Evolutionary conservation across 352 stramenopile genomes (phyloP).

Genomic region (Phytophthora pseudosyringae): DNA sequence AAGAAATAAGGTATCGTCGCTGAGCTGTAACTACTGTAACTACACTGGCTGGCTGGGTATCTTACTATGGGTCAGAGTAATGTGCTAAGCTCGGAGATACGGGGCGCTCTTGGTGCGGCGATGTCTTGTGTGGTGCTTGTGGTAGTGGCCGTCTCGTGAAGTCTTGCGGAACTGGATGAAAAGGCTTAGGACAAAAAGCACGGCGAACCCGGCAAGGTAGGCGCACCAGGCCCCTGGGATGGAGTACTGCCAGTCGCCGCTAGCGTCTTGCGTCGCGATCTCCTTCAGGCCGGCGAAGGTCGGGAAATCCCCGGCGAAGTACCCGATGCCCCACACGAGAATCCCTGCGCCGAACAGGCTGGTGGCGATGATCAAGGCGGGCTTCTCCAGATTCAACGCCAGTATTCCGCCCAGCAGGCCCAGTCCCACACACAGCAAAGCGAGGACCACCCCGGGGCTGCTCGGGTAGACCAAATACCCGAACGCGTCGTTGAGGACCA

Average conservation of each 20-base stretch:
- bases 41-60: too few species aligned
- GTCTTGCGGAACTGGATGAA: conserved; percentile 56
- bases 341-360: conserved; percentile 45
- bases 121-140: background rate
- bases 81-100: conserved; percentile 13
- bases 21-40: too few species aligned
- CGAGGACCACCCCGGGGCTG: conserved; percentile 38
- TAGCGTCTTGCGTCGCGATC: conserved; percentile 31
- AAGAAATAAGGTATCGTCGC: too few species aligned
- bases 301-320: conserved; percentile 55
- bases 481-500: conserved; percentile 45
- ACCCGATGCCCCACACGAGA: conserved; percentile 51
- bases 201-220: conserved; percentile 45
- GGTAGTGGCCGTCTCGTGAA: conserved; percentile 19
- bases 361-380: conserved; percentile 47
- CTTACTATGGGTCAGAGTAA: too few species aligned
- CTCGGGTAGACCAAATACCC: conserved; percentile 49
- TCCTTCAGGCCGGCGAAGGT: conserved; percentile 43
- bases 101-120: background rate
- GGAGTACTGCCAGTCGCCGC: conserved; percentile 39
- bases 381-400: conserved; percentile 50
- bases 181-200: conserved; percentile 46
- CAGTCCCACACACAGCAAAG: conserved; percentile 37
- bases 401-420: conserved; percentile 37
- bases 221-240: conserved; percentile 49